Percentiles rank a stretch among this genome's conserved stretches.
Conservation (phyloP, 169 alveolate species). For the Plasmodium gaboni region DNA sequence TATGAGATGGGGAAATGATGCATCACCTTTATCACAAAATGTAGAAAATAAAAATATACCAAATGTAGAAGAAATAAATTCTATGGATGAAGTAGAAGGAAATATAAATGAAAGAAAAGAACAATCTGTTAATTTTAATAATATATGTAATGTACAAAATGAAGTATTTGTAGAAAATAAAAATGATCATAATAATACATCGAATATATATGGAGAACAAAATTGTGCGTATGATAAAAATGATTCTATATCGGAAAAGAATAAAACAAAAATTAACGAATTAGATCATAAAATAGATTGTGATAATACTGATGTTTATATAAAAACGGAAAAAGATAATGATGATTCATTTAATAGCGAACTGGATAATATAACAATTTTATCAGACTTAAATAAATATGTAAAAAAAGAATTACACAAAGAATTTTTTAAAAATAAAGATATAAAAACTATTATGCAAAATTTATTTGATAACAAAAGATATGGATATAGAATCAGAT, state of each 20-base stretch:
- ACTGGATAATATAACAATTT: background rate
- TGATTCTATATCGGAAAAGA: background rate
- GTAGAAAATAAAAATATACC: background rate
- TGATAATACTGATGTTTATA: background rate
- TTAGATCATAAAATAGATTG: background rate
- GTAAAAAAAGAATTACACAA: conserved; percentile 28
- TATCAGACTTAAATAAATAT: conserved; percentile 4
- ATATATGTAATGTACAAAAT: background rate
- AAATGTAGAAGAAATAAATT: background rate
- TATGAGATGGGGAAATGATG: conserved; percentile 69
- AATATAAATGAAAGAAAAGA: background rate
- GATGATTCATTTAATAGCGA: conserved; percentile 1
- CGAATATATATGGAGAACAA: background rate
- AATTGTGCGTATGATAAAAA: background rate
- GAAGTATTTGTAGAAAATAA: background rate
- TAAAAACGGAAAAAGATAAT: conserved; percentile 51
- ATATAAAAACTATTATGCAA: conserved; percentile 31
- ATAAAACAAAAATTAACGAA: background rate
- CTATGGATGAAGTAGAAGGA: background rate
- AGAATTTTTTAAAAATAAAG: conserved; percentile 41
- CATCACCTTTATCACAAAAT: conserved; percentile 13
- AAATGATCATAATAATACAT: background rate
- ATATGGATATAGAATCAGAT: conserved; percentile 52
- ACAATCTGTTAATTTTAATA: background rate
- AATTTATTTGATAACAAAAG: conserved; percentile 45